Percentiles rank a stretch among this genome's conserved stretches.
Evolutionary conservation across 139 green algal species (phyloP).

Genomic region (Chlorella ohadii): DNA sequence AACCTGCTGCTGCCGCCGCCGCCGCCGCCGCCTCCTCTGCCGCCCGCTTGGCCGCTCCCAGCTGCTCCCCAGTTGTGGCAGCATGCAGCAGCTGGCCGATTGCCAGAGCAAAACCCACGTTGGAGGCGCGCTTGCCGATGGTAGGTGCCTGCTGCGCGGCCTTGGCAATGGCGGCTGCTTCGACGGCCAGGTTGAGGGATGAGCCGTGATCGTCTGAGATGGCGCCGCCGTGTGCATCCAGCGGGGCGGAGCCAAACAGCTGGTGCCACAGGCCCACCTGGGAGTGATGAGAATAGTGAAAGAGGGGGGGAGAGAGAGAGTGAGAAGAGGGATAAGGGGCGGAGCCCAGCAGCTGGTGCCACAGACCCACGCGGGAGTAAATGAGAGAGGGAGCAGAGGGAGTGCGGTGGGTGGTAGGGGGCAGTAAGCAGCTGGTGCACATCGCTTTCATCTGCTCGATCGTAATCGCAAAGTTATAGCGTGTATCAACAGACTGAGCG

Average conservation of each 20-base stretch:
- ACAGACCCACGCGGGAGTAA: too few species aligned
- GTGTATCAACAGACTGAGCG: too few species aligned
- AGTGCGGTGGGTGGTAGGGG: too few species aligned
- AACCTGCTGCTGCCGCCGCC: background rate
- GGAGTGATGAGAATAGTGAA: too few species aligned
- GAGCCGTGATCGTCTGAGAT: background rate
- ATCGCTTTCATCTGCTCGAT: too few species aligned
- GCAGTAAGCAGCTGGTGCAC: too few species aligned
- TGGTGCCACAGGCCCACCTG: constrained; percentile 29
- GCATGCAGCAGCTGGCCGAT: constrained; percentile 27
- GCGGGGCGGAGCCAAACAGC: constrained; percentile 11
- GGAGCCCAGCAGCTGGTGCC: too few species aligned
- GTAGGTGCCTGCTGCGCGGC: background rate
- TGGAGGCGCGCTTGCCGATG: constrained; percentile 23
- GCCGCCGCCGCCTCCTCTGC: background rate
- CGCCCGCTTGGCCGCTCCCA: background rate
- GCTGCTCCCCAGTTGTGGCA: constrained; percentile 8
- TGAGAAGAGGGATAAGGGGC: too few species aligned
- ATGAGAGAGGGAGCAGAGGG: too few species aligned
- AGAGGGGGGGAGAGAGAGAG: too few species aligned
- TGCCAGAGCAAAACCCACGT: constrained; percentile 38
- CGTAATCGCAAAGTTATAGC: too few species aligned
- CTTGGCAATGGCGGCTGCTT: background rate
- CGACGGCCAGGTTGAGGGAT: background rate
- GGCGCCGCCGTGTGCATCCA: background rate